These are phyloP conservation scores for Rhynchosporium agropyri DNA, from an alignment of 2,329 filamentous ascomycete genomes.

Conservation along the genomic window DNA sequence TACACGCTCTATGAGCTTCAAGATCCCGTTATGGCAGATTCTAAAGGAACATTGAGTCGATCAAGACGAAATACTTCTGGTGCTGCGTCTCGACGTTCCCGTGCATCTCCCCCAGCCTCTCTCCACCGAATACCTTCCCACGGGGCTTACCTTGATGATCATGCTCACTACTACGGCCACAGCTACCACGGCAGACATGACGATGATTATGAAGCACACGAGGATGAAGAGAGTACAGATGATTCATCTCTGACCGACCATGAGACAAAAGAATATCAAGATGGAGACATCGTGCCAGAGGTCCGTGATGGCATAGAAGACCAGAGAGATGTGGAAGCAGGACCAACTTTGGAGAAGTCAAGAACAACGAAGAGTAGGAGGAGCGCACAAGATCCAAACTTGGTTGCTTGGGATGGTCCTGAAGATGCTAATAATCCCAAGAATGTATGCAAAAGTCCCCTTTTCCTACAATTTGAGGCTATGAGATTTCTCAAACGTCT, in stretches of 20 bases:
- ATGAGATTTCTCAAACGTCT: no score
- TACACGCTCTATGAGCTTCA: neutral
- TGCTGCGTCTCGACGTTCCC: constrained; percentile 24
- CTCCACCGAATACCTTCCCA: constrained; percentile 29
- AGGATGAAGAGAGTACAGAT: constrained; percentile 21
- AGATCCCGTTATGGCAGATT: constrained; percentile 23
- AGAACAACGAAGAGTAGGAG: constrained; percentile 32
- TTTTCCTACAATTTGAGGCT: no score
- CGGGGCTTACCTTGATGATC: constrained; percentile 35
- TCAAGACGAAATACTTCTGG: constrained; percentile 24
- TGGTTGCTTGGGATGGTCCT: constrained; percentile 36
- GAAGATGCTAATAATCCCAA: constrained; percentile 38
- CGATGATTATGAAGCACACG: constrained; percentile 6
- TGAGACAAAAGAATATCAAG: constrained; percentile 22
- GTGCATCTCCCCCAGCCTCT: constrained; percentile 15
- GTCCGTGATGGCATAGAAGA: constrained; percentile 35
- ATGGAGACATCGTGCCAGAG: constrained; percentile 30
- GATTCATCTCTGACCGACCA: constrained; percentile 27
- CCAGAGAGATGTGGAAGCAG: constrained; percentile 35
- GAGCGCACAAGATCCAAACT: constrained; percentile 34
- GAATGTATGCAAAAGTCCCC: constrained; percentile 21
- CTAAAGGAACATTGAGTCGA: constrained; percentile 11
- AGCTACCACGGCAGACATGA: constrained; percentile 19
- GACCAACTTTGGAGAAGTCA: constrained; percentile 28
- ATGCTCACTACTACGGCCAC: constrained; percentile 29